phyloP scores from a whole-genome alignment of 192 early-diverging fungal genomes.

The Physocladia obscura region DNA sequence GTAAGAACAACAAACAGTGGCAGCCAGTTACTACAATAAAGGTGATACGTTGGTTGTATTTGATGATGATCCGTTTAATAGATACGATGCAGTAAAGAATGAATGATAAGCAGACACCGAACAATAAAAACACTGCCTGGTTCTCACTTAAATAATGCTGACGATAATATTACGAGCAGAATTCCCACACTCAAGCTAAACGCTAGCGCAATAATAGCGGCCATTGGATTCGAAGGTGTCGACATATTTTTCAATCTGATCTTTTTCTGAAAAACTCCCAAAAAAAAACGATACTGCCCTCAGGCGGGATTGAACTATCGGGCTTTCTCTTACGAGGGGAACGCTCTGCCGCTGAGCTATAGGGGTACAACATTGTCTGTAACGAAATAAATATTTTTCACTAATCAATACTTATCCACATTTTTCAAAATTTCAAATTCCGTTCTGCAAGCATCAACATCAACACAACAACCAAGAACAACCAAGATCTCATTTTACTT shows the following conservation, averaged over 20 bases:
- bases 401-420: no score
- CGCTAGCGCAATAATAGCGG: constrained; percentile 78
- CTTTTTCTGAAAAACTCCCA: neutral
- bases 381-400: no score
- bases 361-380: no score
- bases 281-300: no score
- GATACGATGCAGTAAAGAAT: neutral
- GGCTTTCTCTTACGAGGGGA: no score
- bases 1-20: constrained; percentile 90
- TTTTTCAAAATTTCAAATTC: no score
- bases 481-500: no score
- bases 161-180: constrained; percentile 90
- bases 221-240: constrained; percentile 41
- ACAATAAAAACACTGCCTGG: neutral
- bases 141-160: constrained; percentile 82
- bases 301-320: no score
- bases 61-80: neutral
- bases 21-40: constrained; percentile 94
- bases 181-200: constrained; percentile 91
- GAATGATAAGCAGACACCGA: neutral
- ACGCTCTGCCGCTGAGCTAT: no score
- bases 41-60: neutral
- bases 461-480: no score
- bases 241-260: constrained; percentile 14
- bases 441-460: no score